phyloP scores from a whole-genome alignment of 2,329 filamentous ascomycete species.

The Fusarium gaditjirri region DNA sequence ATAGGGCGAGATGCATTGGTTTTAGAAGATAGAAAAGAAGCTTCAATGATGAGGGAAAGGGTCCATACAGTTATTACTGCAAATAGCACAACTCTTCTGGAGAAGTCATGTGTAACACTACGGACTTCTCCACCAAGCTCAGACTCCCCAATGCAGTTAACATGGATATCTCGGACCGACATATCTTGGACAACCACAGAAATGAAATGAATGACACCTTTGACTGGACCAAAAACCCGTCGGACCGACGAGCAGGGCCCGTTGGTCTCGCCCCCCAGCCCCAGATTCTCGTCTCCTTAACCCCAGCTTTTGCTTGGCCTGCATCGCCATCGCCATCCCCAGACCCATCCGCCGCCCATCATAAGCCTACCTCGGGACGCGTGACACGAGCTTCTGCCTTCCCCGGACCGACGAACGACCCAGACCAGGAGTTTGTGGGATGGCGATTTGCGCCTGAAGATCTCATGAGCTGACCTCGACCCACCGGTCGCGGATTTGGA shows the following conservation, averaged over 20 bases:
- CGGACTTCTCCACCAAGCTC: background rate
- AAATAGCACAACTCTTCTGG: no score
- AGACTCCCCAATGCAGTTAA: background rate
- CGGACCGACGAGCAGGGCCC: conserved; percentile 24
- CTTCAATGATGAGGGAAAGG: no score
- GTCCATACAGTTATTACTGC: background rate
- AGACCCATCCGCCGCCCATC: conserved; percentile 1
- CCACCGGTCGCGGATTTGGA: background rate
- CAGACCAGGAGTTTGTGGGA: conserved; percentile 1
- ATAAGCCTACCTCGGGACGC: background rate
- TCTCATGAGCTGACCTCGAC: conserved; percentile 12
- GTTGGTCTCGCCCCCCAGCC: conserved; percentile 18
- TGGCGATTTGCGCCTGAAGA: conserved; percentile 4
- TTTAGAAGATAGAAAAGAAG: no score
- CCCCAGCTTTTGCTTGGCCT: conserved; percentile 32
- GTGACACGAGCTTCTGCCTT: background rate
- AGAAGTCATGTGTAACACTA: background rate
- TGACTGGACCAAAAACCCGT: background rate
- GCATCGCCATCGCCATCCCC: conserved; percentile 6
- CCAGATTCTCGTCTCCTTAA: conserved; percentile 30
- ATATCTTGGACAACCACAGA: accelerated
- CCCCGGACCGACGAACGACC: conserved; percentile 22
- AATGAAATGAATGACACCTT: background rate
- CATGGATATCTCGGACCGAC: background rate
- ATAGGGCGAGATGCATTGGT: no score